Conservation (phyloP, 768 basidiomycete species). For the Auricularia cornea region DNA sequence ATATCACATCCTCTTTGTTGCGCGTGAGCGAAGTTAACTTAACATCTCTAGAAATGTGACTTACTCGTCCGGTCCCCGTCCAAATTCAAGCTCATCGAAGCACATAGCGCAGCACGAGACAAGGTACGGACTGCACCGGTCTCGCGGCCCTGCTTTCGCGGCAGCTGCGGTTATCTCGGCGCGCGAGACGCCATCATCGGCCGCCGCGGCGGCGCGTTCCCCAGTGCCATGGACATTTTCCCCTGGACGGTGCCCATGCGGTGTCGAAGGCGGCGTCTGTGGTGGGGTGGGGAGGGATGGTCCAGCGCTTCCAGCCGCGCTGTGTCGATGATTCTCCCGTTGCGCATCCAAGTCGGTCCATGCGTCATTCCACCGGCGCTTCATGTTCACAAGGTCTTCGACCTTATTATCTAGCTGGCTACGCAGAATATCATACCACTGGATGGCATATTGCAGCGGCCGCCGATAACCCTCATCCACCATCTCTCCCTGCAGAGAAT, state of each 20-base stretch:
- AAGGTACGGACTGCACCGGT: constrained; percentile 14
- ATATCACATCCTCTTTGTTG: constrained; percentile 28
- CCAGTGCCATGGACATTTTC: not conserved
- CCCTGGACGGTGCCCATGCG: too few relatives aligned
- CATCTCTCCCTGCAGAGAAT: constrained; percentile 13
- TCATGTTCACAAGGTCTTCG: not conserved
- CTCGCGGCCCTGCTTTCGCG: too few relatives aligned
- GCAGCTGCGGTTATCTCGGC: not conserved
- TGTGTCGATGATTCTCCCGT: too few relatives aligned
- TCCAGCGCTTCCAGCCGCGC: too few relatives aligned
- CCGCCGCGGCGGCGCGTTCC: not conserved
- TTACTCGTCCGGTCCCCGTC: constrained; percentile 9
- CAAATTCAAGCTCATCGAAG: constrained; percentile 22
- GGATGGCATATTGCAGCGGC: constrained; percentile 17
- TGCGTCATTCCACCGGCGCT: too few relatives aligned
- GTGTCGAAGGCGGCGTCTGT: too few relatives aligned
- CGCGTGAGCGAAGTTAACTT: constrained; percentile 1
- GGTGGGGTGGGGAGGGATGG: too few relatives aligned
- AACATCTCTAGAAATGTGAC: constrained; percentile 3
- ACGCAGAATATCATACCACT: constrained; percentile 22
- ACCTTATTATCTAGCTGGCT: constrained; percentile 11
- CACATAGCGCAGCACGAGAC: constrained; percentile 27
- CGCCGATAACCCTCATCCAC: constrained; percentile 25
- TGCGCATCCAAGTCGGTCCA: too few relatives aligned
- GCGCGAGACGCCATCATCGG: not conserved